Conservation (phyloP, 768 basidiomycete genomes). For the Amanita thiersii region DNA sequence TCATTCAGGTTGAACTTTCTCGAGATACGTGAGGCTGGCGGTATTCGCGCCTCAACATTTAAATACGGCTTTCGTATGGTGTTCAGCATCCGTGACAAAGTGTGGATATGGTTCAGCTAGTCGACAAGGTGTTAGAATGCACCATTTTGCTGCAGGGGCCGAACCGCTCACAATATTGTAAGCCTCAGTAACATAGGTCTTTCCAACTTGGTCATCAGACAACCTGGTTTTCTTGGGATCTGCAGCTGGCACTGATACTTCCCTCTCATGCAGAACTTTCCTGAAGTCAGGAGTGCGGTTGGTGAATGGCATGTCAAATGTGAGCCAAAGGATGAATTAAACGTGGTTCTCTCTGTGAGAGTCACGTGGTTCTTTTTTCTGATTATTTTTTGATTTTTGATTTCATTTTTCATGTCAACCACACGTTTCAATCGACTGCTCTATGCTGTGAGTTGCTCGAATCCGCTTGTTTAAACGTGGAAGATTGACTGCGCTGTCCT, state of each 20-base stretch:
- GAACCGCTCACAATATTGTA: constrained; percentile 50
- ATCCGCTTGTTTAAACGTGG: no score
- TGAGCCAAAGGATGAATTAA: no score
- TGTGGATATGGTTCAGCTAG: constrained; percentile 68
- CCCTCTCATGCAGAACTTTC: constrained; percentile 39
- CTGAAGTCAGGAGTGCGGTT: constrained; percentile 62
- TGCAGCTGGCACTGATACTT: constrained; percentile 28
- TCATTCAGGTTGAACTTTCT: constrained; percentile 48
- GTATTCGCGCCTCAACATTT: constrained; percentile 55
- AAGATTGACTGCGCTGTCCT: constrained; percentile 32
- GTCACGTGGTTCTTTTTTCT: constrained; percentile 9
- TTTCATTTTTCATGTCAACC: constrained; percentile 5
- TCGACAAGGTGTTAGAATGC: constrained; percentile 1
- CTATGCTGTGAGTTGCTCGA: not conserved
- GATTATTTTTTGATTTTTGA: constrained; percentile 8
- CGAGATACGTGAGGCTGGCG: constrained; percentile 40
- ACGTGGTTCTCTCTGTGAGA: no score
- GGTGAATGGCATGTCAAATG: constrained; percentile 39
- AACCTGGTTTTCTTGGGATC: constrained; percentile 43
- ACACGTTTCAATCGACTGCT: not conserved
- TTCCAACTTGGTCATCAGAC: constrained; percentile 35
- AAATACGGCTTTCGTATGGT: constrained; percentile 84
- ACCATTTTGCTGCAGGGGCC: not conserved
- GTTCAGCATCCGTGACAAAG: constrained; percentile 62
- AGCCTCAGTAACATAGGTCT: constrained; percentile 68